A percentile compares a stretch with the other conserved stretches of the same genome.
phyloP scores from a whole-genome alignment of 2,329 filamentous ascomycete species.

The Diaporthe vaccinii region DNA sequence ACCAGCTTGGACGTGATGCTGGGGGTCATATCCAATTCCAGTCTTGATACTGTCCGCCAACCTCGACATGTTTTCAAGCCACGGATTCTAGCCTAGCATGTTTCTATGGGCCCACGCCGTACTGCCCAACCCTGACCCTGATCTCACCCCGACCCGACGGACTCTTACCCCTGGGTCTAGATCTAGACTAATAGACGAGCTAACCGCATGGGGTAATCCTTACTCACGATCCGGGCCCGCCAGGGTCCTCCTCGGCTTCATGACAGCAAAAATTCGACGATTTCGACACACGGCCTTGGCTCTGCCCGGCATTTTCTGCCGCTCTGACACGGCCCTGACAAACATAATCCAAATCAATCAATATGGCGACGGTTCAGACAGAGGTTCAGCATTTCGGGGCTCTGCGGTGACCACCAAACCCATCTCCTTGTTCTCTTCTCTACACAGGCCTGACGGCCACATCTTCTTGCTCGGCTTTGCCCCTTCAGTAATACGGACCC shows the following conservation, averaged over 20 bases:
- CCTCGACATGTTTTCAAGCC: neutral
- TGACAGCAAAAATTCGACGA: conserved; percentile 4
- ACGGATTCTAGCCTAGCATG: no score
- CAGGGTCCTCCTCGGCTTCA: conserved; percentile 20
- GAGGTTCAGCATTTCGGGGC: neutral
- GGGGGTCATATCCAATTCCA: neutral
- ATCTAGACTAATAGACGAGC: neutral
- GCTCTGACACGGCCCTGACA: neutral
- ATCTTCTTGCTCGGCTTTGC: neutral
- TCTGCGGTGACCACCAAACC: neutral
- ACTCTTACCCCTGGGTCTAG: neutral
- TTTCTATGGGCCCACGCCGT: neutral
- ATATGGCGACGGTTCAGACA: conserved; percentile 16
- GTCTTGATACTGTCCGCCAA: neutral
- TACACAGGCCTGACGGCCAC: neutral
- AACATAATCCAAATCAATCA: neutral
- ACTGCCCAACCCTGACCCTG: neutral
- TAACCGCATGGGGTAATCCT: conserved; percentile 15
- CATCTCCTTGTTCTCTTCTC: neutral
- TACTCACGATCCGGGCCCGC: conserved; percentile 28
- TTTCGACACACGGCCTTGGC: conserved; percentile 27
- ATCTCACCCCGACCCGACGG: neutral
- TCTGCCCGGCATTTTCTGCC: neutral
- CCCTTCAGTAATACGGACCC: neutral
- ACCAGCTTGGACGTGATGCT: neutral